A percentile compares a stretch with the other conserved stretches of the same genome.
Conservation (phyloP, 1,284 basidiomycete genomes). For the Sanguinoderma infundibulare region DNA sequence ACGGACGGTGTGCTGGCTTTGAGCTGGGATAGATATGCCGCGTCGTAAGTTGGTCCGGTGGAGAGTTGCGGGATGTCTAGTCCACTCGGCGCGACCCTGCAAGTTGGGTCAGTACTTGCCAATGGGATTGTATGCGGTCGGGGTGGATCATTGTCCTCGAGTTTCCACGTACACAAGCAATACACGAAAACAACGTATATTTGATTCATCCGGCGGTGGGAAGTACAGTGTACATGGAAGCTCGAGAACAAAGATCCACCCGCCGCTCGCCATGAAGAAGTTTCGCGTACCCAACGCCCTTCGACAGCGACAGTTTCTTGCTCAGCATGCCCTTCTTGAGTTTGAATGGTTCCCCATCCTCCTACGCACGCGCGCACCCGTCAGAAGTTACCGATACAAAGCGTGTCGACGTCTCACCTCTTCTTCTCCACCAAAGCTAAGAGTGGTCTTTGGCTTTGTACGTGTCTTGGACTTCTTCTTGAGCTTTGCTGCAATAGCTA, state of each 20-base stretch:
- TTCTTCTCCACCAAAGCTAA: slow-evolving; percentile 86
- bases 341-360: slow-evolving; percentile 67
- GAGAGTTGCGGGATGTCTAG: slow-evolving; percentile 52
- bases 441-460: slow-evolving; percentile 61
- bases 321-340: slow-evolving; percentile 80
- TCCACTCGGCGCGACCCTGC: slow-evolving; percentile 44
- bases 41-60: slow-evolving; percentile 68
- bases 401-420: slow-evolving; percentile 56
- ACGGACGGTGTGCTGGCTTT: slow-evolving; percentile 79
- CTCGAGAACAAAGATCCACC: slow-evolving; percentile 14
- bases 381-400: slow-evolving; percentile 28
- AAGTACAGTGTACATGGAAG: slow-evolving; percentile 22
- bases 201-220: slow-evolving; percentile 6
- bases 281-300: slow-evolving; percentile 41
- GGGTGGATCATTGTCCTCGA: slow-evolving; percentile 2
- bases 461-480: slow-evolving; percentile 61
- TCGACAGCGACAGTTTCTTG: slow-evolving; percentile 61
- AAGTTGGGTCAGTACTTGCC: slow-evolving; percentile 19
- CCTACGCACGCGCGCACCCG: slow-evolving; percentile 39
- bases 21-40: slow-evolving; percentile 80
- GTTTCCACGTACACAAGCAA: slow-evolving; percentile 18
- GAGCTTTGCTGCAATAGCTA: slow-evolving; percentile 61
- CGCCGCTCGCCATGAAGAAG: background rate
- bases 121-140: background rate
- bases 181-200: background rate